Evolutionary conservation across 176 grass and related monocot species (phyloP), one percentile per base, ranked within the genome.

Genomic region (Otatea glauca): DNA sequence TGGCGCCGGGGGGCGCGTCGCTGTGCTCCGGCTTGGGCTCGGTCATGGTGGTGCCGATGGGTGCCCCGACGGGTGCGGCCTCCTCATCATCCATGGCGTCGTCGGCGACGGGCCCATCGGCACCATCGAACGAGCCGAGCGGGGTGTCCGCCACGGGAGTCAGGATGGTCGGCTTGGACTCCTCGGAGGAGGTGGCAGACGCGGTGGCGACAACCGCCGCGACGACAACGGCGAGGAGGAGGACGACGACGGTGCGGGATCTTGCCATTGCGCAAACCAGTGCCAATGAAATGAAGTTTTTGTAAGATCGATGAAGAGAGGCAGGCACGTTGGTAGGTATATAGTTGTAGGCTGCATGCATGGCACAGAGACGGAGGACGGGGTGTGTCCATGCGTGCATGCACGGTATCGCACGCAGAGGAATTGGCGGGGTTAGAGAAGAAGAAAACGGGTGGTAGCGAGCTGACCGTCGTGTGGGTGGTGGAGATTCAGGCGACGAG

Each of bases 31-130:
- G 60, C 61, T 55, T 24, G 3, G 82, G 45, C 47, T 84, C 72
- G 7, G 82, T 84, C 82, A 84, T 84, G 47, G 82, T 76, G 72
- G 82, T 84, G 61, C 82, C 72, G 15, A 84, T 65, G 32, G 82
- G 82, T 0, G 82, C 49, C 8, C 82, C 82, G 20, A 84, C 60
- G 21, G 82, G 82, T 72, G 82, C 82, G 5, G 82, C 82, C 8
- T 76, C 34, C 1, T 42, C 34, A 60, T 84, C 82, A 8, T 84
- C 82, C 9, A 53, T 17, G 27, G 72, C 82, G n/a, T 65, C 58
- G 29, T 84, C 82, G 34, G 60, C 58, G 14, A 75, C 47, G 0
- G 82, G 72, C 9, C 61, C 72, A 1, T 84, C 82, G 32, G 82
- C 71, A 20, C 81, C 81, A 32, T 76, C 82, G 61, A 66, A 84